phyloP scores from a whole-genome alignment of 2,329 filamentous ascomycete genomes.

The Ophiostoma triangulosporum region DNA sequence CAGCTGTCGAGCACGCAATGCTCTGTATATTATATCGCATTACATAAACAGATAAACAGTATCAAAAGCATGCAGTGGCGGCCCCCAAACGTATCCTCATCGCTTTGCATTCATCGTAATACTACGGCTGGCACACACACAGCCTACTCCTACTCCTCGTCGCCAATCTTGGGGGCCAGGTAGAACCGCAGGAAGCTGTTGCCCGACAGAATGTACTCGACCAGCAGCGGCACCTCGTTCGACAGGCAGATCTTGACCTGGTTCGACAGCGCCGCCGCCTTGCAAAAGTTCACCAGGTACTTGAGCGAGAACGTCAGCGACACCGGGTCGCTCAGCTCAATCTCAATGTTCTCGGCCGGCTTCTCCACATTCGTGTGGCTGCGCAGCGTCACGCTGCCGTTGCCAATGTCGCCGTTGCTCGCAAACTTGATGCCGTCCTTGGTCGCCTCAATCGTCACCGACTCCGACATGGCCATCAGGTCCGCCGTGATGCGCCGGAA shows the following conservation, averaged over 20 bases:
- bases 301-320: slow-evolving; percentile 95
- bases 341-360: slow-evolving; percentile 70
- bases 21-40: too few relatives aligned
- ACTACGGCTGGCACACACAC: too few relatives aligned
- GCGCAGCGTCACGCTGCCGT: slow-evolving; percentile 82
- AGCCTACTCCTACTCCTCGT: slow-evolving; percentile 28
- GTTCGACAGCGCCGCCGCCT: slow-evolving; percentile 71
- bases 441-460: slow-evolving; percentile 86
- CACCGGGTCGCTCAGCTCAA: slow-evolving; percentile 85
- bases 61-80: too few relatives aligned
- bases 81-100: too few relatives aligned
- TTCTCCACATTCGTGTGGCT: slow-evolving; percentile 84
- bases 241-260: slow-evolving; percentile 88
- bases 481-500: slow-evolving; percentile 94
- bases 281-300: slow-evolving; percentile 99
- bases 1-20: too few relatives aligned
- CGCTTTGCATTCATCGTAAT: not conserved
- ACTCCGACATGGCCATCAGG: slow-evolving; percentile 83
- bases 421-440: slow-evolving; percentile 97
- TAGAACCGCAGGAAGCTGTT: slow-evolving; percentile 94
- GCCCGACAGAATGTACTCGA: slow-evolving; percentile 73
- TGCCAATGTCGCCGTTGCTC: slow-evolving; percentile 89
- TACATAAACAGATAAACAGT: too few relatives aligned
- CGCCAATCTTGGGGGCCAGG: slow-evolving; percentile 67
- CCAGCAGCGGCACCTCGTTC: slow-evolving; percentile 87